Conservation (phyloP, 345 rosid genomes). For the Eucalyptus tenuipes region DNA sequence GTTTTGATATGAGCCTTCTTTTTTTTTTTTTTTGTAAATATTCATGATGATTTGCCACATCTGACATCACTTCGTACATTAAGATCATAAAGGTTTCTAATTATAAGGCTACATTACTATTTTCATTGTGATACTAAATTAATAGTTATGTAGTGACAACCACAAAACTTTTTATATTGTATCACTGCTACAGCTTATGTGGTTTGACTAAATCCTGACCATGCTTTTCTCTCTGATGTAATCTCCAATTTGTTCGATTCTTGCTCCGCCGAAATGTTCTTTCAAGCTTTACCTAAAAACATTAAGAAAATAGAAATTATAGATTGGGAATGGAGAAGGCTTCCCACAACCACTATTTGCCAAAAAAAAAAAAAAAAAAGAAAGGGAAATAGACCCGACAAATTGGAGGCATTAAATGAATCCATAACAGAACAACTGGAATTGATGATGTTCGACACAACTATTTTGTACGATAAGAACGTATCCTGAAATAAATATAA, state of each 20-base stretch:
- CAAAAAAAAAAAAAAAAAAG: background rate
- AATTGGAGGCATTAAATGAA: background rate
- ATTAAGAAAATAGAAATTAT: background rate
- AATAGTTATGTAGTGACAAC: background rate
- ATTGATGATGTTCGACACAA: rapidly evolving
- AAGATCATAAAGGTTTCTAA: background rate
- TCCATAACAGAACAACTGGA: background rate
- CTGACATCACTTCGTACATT: background rate
- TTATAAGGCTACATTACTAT: background rate
- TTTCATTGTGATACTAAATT: background rate
- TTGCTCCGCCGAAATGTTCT: background rate
- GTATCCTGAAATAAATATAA: background rate
- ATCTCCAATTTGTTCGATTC: background rate
- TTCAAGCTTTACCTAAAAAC: background rate
- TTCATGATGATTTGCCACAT: background rate
- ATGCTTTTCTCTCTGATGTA: background rate
- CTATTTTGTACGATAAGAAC: background rate
- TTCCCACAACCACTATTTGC: background rate
- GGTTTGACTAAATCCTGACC: background rate
- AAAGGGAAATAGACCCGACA: background rate
- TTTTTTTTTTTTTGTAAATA: background rate
- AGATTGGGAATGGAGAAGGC: background rate
- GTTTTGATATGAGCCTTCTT: background rate
- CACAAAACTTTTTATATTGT: background rate
- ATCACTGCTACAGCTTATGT: background rate